phyloP scores from a whole-genome alignment of 2,329 filamentous ascomycete genomes.

The Fusarium tupiense region DNA sequence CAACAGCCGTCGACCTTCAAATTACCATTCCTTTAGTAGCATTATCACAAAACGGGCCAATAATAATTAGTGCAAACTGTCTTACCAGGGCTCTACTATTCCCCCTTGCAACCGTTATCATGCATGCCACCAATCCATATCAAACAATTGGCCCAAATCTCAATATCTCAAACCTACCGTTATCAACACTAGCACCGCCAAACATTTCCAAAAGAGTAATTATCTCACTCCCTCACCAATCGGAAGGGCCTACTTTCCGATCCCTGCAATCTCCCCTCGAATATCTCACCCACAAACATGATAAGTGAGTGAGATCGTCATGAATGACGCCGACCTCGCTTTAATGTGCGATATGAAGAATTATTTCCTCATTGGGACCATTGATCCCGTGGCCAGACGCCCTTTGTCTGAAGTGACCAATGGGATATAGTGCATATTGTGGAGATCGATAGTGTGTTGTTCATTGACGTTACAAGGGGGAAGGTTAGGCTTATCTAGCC shows the following conservation, averaged over 20 bases:
- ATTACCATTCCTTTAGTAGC: too few species aligned
- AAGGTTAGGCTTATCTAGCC: neutral
- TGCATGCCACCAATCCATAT: neutral
- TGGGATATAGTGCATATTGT: neutral
- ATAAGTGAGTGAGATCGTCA: neutral
- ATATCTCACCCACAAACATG: neutral
- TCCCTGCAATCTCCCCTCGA: neutral
- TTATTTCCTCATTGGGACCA: slow-evolving; percentile 9
- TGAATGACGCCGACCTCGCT: slow-evolving; percentile 11
- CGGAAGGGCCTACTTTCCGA: slow-evolving; percentile 16
- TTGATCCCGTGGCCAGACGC: slow-evolving; percentile 10
- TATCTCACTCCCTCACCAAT: slow-evolving; percentile 6
- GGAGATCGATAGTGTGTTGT: neutral
- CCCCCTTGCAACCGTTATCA: neutral
- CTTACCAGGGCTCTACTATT: too few species aligned
- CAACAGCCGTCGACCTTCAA: neutral
- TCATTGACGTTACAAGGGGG: neutral
- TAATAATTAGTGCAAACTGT: neutral
- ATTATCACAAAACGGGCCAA: neutral
- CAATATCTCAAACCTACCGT: neutral
- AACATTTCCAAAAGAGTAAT: slow-evolving; percentile 20
- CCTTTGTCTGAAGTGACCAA: neutral
- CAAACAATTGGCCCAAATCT: neutral
- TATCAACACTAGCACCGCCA: neutral
- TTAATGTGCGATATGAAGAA: slow-evolving; percentile 20